Evolutionary conservation across 371 early-diverging fungal species (phyloP).

Genomic region (Neoconidiobolus thromboides): DNA sequence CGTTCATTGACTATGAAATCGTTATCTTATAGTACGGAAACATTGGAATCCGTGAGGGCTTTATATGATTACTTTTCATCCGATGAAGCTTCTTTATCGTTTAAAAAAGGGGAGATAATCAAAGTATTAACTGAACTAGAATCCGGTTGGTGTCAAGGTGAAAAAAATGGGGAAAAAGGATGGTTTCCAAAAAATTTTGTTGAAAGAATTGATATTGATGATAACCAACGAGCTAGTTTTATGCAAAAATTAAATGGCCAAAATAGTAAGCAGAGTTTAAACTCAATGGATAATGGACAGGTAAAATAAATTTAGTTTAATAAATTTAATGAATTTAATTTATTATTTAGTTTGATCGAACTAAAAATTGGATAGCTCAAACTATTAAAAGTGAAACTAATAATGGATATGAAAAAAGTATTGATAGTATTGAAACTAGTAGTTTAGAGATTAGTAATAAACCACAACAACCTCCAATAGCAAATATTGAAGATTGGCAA

Average conservation of each 20-base stretch:
- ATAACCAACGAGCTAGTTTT: neutral
- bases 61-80: slow-evolving; percentile 57
- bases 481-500: slow-evolving; percentile 2
- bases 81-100: slow-evolving; percentile 49
- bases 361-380: slow-evolving; percentile 4
- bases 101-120: slow-evolving; percentile 55
- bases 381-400: neutral
- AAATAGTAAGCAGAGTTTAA: neutral
- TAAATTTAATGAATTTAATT: neutral
- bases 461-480: no score
- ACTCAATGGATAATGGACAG: neutral
- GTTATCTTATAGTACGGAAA: neutral
- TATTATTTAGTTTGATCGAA: neutral
- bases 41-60: slow-evolving; percentile 31
- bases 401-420: no score
- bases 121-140: slow-evolving; percentile 60
- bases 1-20: no score
- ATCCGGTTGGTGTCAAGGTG: slow-evolving; percentile 85
- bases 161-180: slow-evolving; percentile 32
- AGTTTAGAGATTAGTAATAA: no score
- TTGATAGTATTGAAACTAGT: no score
- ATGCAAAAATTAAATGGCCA: slow-evolving; percentile 1
- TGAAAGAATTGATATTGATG: neutral
- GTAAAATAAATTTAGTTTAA: neutral
- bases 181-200: slow-evolving; percentile 85